These are phyloP conservation scores for Botryococcus braunii DNA, from an alignment of 163 green algal genomes.

Conservation along the genomic window DNA sequence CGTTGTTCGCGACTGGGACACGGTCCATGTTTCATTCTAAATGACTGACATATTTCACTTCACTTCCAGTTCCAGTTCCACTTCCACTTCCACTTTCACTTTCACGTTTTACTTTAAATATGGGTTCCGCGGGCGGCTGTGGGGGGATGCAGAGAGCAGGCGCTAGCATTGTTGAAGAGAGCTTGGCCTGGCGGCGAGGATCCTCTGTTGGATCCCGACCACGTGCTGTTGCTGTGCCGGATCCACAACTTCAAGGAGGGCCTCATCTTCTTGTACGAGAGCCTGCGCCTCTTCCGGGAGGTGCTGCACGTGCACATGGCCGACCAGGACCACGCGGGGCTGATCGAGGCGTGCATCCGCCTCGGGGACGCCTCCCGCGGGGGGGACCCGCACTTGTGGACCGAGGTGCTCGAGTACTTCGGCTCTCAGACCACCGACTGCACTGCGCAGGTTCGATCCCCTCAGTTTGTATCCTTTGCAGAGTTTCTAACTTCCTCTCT, in stretches of 20 bases:
- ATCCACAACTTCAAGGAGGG: slow-evolving; percentile 56
- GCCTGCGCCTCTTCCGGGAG: slow-evolving; percentile 70
- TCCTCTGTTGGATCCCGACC: slow-evolving; percentile 69
- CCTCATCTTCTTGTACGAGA: slow-evolving; percentile 85
- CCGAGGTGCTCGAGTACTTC: slow-evolving; percentile 77
- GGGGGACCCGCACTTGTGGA: slow-evolving; percentile 81
- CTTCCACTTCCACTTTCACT: neutral
- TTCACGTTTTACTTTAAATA: no score
- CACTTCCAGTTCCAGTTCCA: no score
- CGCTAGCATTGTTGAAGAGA: slow-evolving; percentile 66
- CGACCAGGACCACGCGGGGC: slow-evolving; percentile 39
- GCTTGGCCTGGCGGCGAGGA: slow-evolving; percentile 62
- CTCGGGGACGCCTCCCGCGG: slow-evolving; percentile 60
- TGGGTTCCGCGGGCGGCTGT: neutral
- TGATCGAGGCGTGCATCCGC: slow-evolving; percentile 61
- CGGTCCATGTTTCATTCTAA: no score
- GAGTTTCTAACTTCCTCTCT: no score
- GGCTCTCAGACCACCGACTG: slow-evolving; percentile 24
- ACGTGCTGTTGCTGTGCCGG: slow-evolving; percentile 81
- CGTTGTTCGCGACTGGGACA: no score
- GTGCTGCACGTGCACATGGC: slow-evolving; percentile 67
- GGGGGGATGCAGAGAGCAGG: slow-evolving; percentile 42
- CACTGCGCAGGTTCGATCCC: slow-evolving; percentile 22
- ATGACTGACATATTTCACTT: no score
- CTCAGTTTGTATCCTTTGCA: no score